Evolutionary conservation across 768 basidiomycete species (phyloP).

Genomic region (Suillus tomentosus): DNA sequence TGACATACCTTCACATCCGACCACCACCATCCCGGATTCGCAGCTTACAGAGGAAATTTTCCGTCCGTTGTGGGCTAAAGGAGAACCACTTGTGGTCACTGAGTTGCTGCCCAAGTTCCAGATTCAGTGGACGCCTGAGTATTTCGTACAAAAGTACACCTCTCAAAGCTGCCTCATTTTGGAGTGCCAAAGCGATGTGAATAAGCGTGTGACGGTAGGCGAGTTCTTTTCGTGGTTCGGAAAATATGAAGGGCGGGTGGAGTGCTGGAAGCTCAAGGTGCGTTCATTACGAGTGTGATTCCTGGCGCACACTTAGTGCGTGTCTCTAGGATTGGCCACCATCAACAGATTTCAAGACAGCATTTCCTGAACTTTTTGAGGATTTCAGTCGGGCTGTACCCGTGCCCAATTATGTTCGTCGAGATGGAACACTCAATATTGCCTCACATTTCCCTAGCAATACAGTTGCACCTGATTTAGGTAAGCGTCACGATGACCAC

Average conservation of each 20-base stretch:
- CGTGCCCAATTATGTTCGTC: constrained; percentile 85
- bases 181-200: constrained; percentile 78
- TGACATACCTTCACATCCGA: constrained; percentile 48
- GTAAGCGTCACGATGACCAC: constrained; percentile 41
- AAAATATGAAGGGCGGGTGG: constrained; percentile 53
- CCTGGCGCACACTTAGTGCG: constrained; percentile 14
- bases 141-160: constrained; percentile 72
- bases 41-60: constrained; percentile 64
- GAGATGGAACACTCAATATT: constrained; percentile 87
- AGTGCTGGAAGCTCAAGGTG: constrained; percentile 80
- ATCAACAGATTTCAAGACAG: constrained; percentile 77
- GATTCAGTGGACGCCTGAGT: constrained; percentile 79
- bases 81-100: constrained; percentile 79
- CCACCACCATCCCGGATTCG: constrained; percentile 46
- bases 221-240: constrained; percentile 85
- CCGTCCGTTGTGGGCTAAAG: constrained; percentile 67
- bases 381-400: constrained; percentile 86
- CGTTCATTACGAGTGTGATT: constrained; percentile 6
- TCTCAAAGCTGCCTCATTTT: constrained; percentile 67
- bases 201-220: constrained; percentile 61
- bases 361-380: constrained; percentile 82
- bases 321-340: constrained; percentile 87
- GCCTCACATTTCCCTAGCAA: constrained; percentile 87
- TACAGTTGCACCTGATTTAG: constrained; percentile 76
- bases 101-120: constrained; percentile 62